phyloP scores from a whole-genome alignment of 345 rosid genomes.

The Diplotaxis tenuifolia region DNA sequence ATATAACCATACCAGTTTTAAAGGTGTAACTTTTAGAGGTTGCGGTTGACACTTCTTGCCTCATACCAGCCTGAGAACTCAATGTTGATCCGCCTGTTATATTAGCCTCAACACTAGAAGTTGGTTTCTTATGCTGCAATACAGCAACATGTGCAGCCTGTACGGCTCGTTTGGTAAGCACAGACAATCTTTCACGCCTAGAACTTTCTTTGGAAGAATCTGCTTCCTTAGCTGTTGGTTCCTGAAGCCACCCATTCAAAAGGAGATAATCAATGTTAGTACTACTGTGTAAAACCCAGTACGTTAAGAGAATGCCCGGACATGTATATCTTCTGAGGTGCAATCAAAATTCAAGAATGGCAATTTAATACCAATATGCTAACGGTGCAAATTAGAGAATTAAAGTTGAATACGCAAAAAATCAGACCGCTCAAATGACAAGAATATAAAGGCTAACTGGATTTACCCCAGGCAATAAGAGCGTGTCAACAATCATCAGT shows the following conservation, averaged over 20 bases:
- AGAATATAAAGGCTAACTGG: not conserved
- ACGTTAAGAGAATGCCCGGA: not conserved
- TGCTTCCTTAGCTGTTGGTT: conserved; percentile 57
- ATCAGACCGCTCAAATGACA: not conserved
- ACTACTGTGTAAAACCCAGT: not conserved
- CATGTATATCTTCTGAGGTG: not conserved
- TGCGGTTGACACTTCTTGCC: conserved; percentile 91
- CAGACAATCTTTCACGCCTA: conserved; percentile 60
- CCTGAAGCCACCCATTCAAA: conserved; percentile 47
- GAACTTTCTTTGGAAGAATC: conserved; percentile 60
- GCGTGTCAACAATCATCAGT: conserved; percentile 75
- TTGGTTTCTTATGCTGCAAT: conserved; percentile 70
- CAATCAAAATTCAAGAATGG: not conserved
- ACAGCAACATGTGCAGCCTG: conserved; percentile 50
- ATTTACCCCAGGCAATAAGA: conserved; percentile 91
- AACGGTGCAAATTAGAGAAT: not conserved
- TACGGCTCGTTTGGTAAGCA: conserved; percentile 50
- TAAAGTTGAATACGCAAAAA: not conserved
- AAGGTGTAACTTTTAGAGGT: conserved; percentile 75
- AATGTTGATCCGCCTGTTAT: conserved; percentile 79
- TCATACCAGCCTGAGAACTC: conserved; percentile 66
- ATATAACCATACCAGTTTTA: conserved; percentile 57
- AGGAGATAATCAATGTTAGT: conserved; percentile 9
- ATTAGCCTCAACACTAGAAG: conserved; percentile 93
- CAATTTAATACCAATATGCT: not conserved